Percentiles rank a stretch among this genome's conserved stretches.
Conservation (phyloP, 495 filamentous ascomycete genomes). For the Trichoderma reesei region DNA sequence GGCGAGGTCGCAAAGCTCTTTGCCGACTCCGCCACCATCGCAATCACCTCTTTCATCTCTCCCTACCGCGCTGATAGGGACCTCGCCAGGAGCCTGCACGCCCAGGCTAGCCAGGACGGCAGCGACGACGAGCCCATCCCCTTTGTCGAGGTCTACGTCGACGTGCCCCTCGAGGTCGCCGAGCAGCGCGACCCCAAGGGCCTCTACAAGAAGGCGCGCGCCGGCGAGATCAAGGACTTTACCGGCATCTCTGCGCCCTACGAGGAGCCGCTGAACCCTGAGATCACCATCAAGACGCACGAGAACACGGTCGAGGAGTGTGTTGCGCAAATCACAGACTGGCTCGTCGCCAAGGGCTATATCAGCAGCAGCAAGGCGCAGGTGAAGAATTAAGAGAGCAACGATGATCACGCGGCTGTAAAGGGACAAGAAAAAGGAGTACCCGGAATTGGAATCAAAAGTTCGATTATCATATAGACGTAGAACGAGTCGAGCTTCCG, state of each 20-base stretch:
- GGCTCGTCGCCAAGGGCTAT: conserved; percentile 50
- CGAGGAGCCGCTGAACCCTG: conserved; percentile 76
- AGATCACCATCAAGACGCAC: conserved; percentile 74
- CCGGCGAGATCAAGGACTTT: conserved; percentile 92
- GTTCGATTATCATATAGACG: too few relatives aligned
- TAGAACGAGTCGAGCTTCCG: not conserved
- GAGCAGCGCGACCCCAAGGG: conserved; percentile 95
- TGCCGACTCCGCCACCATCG: conserved; percentile 76
- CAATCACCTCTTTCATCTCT: conserved; percentile 94
- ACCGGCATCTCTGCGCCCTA: conserved; percentile 92
- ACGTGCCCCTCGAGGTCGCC: conserved; percentile 80
- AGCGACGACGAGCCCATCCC: conserved; percentile 57
- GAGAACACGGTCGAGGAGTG: conserved; percentile 74
- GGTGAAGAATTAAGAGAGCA: not conserved
- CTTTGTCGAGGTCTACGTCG: conserved; percentile 89
- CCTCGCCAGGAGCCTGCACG: conserved; percentile 70
- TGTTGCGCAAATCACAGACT: conserved; percentile 70
- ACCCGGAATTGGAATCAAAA: not conserved
- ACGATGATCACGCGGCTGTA: not conserved
- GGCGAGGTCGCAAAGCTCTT: conserved; percentile 96
- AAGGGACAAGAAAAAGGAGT: not conserved
- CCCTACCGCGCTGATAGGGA: conserved; percentile 81
- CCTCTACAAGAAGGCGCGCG: conserved; percentile 89
- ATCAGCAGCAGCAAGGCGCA: conserved; percentile 10
- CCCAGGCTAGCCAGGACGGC: conserved; percentile 30